Percentiles rank a stretch among this genome's conserved stretches.
Conservation (phyloP, 495 filamentous ascomycete species). For the Aspergillus nidulans region DNA sequence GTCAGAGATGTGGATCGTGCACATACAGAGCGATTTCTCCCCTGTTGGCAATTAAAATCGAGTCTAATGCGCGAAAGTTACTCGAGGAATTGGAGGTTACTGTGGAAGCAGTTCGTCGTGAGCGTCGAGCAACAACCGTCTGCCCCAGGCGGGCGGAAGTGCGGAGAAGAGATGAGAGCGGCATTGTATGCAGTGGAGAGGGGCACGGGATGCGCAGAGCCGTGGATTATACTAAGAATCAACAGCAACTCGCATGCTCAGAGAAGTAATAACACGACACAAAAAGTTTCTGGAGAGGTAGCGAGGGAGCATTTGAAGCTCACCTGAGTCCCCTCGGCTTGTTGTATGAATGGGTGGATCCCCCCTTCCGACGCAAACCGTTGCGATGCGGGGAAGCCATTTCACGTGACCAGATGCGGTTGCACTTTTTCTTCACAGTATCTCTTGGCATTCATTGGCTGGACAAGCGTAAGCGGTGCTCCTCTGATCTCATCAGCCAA, state of each 20-base stretch:
- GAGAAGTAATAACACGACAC: neutral
- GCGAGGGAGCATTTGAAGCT: neutral
- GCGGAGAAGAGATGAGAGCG: constrained; percentile 46
- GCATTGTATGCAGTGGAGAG: constrained; percentile 25
- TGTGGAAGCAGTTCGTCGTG: constrained; percentile 35
- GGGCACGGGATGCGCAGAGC: constrained; percentile 15
- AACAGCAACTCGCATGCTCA: constrained; percentile 22
- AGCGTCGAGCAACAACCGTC: constrained; percentile 28
- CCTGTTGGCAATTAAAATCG: constrained; percentile 91
- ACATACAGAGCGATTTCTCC: constrained; percentile 88
- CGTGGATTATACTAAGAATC: neutral
- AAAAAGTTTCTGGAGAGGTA: constrained; percentile 5
- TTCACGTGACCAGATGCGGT: constrained; percentile 21
- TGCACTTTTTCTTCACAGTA: constrained; percentile 13
- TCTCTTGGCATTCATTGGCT: constrained; percentile 3
- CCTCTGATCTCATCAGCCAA: constrained; percentile 12
- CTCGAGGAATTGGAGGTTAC: constrained; percentile 20
- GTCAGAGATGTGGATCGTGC: neutral
- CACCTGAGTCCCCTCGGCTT: constrained; percentile 1
- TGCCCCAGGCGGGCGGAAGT: constrained; percentile 38
- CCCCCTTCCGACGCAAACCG: constrained; percentile 36
- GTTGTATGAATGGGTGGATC: neutral
- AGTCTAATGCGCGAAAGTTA: constrained; percentile 56
- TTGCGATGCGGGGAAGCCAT: constrained; percentile 36
- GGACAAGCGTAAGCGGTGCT: constrained; percentile 4